Base-by-base conservation (phyloP, 2,329 filamentous ascomycete genomes). In the Leptographium radiaticola region DNA sequence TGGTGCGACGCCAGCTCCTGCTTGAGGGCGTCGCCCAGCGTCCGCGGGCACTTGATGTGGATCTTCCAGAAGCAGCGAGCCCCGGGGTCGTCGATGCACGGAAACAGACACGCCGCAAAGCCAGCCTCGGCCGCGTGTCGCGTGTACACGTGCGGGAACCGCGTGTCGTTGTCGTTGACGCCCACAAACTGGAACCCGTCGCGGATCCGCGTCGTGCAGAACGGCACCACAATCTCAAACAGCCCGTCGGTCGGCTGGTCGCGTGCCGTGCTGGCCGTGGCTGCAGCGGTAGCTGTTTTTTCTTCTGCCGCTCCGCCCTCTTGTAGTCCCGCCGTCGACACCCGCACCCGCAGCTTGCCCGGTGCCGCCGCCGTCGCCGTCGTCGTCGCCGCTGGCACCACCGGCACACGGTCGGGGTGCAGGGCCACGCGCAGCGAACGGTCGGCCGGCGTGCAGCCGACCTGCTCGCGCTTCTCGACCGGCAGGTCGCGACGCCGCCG, bases 101-200 rank as follows among this genome's bases (percentile, higher is more conserved):
- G 93, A 62, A 98, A 98, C 31, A 97, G 81, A 61, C 85, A 90
- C 48, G 84, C 91, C 1, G 89, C 84, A 18, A 82, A 84, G 34
- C 90, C 89, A 0, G 89, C 81, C 57, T 87, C 84, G 44, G 85
- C 73, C 2, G 84, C 86, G 63, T 91, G 89, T 43, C 84, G 84
- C 0, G 91, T 95, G 67, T 95, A 98, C 49, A 87, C 83, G 70
- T 98, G 91, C 0, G 93, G 89, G 66, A 90, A 98, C 57, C 90
- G 80, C 54, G 75, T 75, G 65, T 96, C 91, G 51, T 83, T 80
- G 54, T 84, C 82, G 46, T 89, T 83, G 40, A 93, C 79, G 5
- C 93, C 90, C 16, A 94, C 87, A 68, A 96, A 98, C 57, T 96
- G 90, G 55, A 97, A 68, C 25, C 89, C 91, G 66, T 98, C 93